Evolutionary conservation across 352 stramenopile genomes (phyloP).

Genomic region (Phytopythium chamaehyphon): DNA sequence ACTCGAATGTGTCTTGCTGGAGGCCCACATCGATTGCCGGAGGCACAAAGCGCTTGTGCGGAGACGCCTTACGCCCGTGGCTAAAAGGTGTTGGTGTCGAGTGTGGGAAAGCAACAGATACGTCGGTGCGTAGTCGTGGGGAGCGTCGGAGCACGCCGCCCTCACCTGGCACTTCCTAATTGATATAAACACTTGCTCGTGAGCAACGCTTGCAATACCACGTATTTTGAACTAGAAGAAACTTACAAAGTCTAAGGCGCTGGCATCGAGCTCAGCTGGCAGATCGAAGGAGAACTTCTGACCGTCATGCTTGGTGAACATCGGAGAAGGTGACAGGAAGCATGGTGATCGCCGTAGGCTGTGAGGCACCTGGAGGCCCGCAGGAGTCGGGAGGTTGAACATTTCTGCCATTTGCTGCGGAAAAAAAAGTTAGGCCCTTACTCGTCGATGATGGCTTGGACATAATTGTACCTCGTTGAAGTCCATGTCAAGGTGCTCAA

Average conservation of each 20-base stretch:
- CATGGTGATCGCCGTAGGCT: slow-evolving; percentile 71
- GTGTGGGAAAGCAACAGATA: slow-evolving; percentile 82
- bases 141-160: slow-evolving; percentile 65
- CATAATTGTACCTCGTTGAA: slow-evolving; percentile 61
- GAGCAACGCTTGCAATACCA: not conserved
- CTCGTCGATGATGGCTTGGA: not conserved
- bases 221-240: not conserved
- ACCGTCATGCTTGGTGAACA: slow-evolving; percentile 63
- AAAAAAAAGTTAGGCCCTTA: not conserved
- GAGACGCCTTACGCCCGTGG: slow-evolving; percentile 42
- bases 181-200: slow-evolving; percentile 6
- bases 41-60: slow-evolving; percentile 68
- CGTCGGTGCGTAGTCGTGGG: slow-evolving; percentile 72
- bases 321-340: slow-evolving; percentile 55
- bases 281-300: slow-evolving; percentile 87
- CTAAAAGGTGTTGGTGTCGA: slow-evolving; percentile 39
- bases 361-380: slow-evolving; percentile 54
- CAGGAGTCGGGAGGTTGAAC: slow-evolving; percentile 70
- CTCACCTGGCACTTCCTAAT: slow-evolving; percentile 70
- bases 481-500: slow-evolving; percentile 84
- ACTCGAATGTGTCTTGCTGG: slow-evolving; percentile 82
- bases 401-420: slow-evolving; percentile 78
- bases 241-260: slow-evolving; percentile 73
- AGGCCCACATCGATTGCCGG: slow-evolving; percentile 76
- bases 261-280: slow-evolving; percentile 65